phyloP scores from a whole-genome alignment of 441 rosid species.

The California macrophylla region DNA sequence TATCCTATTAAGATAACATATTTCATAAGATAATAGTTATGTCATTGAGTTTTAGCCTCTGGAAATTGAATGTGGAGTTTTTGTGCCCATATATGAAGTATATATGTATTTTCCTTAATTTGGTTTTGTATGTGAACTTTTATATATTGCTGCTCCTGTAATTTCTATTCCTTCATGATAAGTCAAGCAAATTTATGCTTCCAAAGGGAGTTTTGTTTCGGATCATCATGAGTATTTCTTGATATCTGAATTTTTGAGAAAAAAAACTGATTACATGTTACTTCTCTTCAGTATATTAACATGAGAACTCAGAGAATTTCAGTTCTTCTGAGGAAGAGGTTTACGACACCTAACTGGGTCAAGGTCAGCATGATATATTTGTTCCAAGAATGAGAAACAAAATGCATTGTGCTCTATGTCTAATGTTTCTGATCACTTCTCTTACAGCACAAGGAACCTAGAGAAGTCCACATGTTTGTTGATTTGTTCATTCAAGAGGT shows the following conservation, averaged over 20 bases:
- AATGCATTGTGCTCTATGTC: neutral
- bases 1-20: neutral
- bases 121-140: neutral
- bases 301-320: conserved; percentile 79
- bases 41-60: neutral
- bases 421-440: conserved; percentile 21
- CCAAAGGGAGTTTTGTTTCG: neutral
- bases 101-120: neutral
- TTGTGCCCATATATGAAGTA: neutral
- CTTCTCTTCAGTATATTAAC: conserved; percentile 52
- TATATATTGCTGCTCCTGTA: neutral
- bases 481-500: conserved; percentile 94
- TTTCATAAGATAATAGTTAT: neutral
- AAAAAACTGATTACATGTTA: conserved; percentile 3
- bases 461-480: conserved; percentile 95
- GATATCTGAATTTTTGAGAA: conserved; percentile 13
- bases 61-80: neutral
- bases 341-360: conserved; percentile 90
- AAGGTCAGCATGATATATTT: conserved; percentile 48
- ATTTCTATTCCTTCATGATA: neutral
- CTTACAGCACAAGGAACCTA: conserved; percentile 90
- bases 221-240: neutral
- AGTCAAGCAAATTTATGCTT: neutral
- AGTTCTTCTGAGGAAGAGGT: conserved; percentile 76
- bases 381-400: conserved; percentile 1